These are phyloP conservation scores for Leccinum incarnatum DNA, from an alignment of 768 basidiomycete species.

Conservation along the genomic window DNA sequence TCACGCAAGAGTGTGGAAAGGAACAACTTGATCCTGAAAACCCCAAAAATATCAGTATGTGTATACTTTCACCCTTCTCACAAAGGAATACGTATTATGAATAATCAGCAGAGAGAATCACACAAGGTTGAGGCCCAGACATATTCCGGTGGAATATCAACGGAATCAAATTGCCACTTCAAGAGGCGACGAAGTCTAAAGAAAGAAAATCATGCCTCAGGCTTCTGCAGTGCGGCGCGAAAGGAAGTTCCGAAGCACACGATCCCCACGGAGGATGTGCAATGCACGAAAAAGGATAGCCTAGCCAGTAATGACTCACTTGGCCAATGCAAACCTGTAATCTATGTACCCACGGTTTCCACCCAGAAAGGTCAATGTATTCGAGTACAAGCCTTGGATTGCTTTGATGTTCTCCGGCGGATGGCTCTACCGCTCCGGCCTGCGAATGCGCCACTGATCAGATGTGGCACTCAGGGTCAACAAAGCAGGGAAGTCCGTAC, in stretches of 20 bases:
- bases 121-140: conserved; percentile 1
- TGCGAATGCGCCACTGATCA: conserved; percentile 28
- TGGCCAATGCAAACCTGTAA: conserved; percentile 56
- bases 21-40: conserved; percentile 58
- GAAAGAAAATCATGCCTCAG: conserved; percentile 18
- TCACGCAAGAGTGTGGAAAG: conserved; percentile 57
- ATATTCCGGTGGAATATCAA: not conserved
- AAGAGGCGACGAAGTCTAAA: conserved; percentile 19
- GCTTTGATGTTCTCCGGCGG: conserved; percentile 35
- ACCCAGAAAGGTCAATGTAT: conserved; percentile 55
- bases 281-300: conserved; percentile 9
- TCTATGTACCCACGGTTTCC: conserved; percentile 63
- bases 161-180: conserved; percentile 10
- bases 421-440: conserved; percentile 53
- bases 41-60: conserved; percentile 22
- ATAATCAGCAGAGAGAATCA: conserved; percentile 1
- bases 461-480: conserved; percentile 21
- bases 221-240: conserved; percentile 5
- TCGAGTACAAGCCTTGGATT: conserved; percentile 52
- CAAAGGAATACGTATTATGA: not conserved
- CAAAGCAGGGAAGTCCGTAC: conserved; percentile 32
- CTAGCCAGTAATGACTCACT: conserved; percentile 41
- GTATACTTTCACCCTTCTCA: not conserved
- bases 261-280: conserved; percentile 8
- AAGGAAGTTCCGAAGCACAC: conserved; percentile 8